phyloP scores from a whole-genome alignment of 768 basidiomycete species.

The Suillus subalutaceus region DNA sequence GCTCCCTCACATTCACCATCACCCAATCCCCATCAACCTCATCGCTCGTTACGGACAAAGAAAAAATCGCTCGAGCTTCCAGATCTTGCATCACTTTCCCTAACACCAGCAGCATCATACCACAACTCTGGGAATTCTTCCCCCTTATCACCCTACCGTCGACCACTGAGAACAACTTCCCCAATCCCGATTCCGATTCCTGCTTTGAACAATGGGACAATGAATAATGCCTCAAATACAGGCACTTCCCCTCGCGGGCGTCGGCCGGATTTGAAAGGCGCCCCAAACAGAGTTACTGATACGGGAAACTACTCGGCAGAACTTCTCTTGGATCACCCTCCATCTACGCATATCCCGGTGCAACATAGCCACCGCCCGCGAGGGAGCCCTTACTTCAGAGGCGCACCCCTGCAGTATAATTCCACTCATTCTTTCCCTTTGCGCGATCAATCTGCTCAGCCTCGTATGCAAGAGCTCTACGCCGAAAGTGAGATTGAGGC shows the following conservation, averaged over 20 bases:
- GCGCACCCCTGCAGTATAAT: slow-evolving; percentile 39
- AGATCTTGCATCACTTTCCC: slow-evolving; percentile 60
- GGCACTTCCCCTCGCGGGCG: slow-evolving; percentile 39
- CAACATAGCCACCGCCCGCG: slow-evolving; percentile 36
- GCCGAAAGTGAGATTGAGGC: slow-evolving; percentile 36
- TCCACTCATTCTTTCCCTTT: slow-evolving; percentile 48
- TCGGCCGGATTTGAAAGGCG: slow-evolving; percentile 33
- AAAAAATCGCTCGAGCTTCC: slow-evolving; percentile 78
- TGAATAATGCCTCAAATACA: slow-evolving; percentile 38
- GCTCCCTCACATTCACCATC: slow-evolving; percentile 39
- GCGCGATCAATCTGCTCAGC: slow-evolving; percentile 36
- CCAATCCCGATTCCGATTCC: slow-evolving; percentile 54
- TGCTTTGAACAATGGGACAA: slow-evolving; percentile 38
- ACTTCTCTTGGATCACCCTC: slow-evolving; percentile 43
- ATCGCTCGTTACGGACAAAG: slow-evolving; percentile 65
- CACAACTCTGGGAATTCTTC: slow-evolving; percentile 41
- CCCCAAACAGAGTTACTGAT: slow-evolving; percentile 28
- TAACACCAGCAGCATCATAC: slow-evolving; percentile 44
- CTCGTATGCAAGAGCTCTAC: slow-evolving; percentile 51
- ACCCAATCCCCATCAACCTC: slow-evolving; percentile 47
- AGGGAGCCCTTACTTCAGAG: slow-evolving; percentile 37
- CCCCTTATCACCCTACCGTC: slow-evolving; percentile 44
- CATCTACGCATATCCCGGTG: slow-evolving; percentile 46
- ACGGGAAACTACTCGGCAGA: slow-evolving; percentile 40
- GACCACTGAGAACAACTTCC: slow-evolving; percentile 44